These are phyloP conservation scores for Hexamita inflata DNA, from an alignment of 208 protist species.

Conservation along the genomic window DNA sequence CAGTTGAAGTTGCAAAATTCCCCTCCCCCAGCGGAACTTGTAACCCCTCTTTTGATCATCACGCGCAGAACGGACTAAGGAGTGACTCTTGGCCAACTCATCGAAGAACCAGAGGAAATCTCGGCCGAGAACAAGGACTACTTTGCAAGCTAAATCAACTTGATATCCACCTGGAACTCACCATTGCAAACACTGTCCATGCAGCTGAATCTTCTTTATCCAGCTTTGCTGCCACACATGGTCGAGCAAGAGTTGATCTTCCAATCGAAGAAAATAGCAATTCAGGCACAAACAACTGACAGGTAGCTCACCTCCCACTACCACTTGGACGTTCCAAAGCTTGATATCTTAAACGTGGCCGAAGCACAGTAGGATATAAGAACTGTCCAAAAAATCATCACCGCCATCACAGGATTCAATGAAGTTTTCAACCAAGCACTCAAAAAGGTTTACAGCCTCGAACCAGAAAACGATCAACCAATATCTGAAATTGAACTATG, in stretches of 20 bases:
- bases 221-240: not conserved
- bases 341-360: conserved; percentile 41
- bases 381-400: conserved; percentile 59
- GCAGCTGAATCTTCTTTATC: not conserved
- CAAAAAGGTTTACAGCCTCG: conserved; percentile 61
- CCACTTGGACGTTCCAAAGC: conserved; percentile 56
- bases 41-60: not conserved
- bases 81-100: not conserved
- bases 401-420: conserved; percentile 66
- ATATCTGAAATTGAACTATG: conserved; percentile 89
- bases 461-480: conserved; percentile 52
- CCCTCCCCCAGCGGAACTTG: no score
- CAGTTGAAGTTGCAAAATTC: no score
- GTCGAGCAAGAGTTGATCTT: conserved; percentile 1
- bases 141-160: not conserved
- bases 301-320: conserved; percentile 63
- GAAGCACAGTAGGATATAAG: conserved; percentile 62
- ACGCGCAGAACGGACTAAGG: not conserved
- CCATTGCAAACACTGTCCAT: not conserved
- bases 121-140: not conserved
- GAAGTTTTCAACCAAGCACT: conserved; percentile 66
- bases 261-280: not conserved
- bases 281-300: conserved; percentile 62
- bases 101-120: not conserved
- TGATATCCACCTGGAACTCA: not conserved